phyloP scores from a whole-genome alignment of 2,329 filamentous ascomycete genomes.

The Ophiosphaerella korrae region DNA sequence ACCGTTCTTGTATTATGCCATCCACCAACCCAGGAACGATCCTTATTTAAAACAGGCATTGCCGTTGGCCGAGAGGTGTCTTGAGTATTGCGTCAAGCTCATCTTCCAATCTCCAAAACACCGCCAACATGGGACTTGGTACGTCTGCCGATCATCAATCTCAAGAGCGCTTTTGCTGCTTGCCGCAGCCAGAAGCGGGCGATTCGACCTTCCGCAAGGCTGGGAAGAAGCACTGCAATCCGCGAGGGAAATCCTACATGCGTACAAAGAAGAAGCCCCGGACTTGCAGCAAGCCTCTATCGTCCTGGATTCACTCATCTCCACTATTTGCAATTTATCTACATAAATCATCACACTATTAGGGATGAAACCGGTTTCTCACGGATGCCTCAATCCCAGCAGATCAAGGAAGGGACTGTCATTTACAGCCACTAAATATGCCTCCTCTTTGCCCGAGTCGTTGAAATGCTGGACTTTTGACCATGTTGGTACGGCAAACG shows the following conservation, averaged over 20 bases:
- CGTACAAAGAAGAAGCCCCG: neutral
- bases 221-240: neutral
- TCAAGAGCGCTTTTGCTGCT: neutral
- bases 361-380: neutral
- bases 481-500: conserved; percentile 60
- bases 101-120: neutral
- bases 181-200: neutral
- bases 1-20: neutral
- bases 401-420: neutral
- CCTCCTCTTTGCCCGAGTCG: neutral
- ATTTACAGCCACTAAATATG: neutral
- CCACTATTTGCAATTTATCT: neutral
- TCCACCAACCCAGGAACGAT: neutral
- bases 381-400: neutral
- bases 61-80: neutral
- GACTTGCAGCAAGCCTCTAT: neutral
- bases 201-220: neutral
- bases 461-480: conserved; percentile 33
- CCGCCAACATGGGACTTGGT: neutral
- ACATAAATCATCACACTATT: too few relatives aligned
- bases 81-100: neutral
- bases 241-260: neutral
- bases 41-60: neutral
- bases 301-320: neutral
- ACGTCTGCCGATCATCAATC: neutral